Conservation (phyloP, 2,329 filamentous ascomycete genomes). For the Ceratocystis variospora region DNA sequence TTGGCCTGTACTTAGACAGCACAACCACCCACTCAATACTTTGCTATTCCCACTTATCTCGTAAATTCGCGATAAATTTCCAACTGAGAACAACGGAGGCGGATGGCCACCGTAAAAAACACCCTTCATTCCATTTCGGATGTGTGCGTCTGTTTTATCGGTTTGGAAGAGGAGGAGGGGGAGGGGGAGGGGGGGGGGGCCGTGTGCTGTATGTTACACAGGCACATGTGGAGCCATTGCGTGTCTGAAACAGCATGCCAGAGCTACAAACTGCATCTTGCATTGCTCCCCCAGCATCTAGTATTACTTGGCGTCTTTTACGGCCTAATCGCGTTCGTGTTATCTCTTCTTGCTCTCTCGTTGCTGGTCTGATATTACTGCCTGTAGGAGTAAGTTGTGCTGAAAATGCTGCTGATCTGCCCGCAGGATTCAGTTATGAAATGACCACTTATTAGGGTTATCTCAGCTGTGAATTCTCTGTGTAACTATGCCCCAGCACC, state of each 20-base stretch:
- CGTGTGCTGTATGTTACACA: not conserved
- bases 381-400: not conserved
- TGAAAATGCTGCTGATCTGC: not conserved
- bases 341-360: not conserved
- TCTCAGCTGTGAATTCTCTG: not conserved
- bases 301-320: not conserved
- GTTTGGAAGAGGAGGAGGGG: not conserved
- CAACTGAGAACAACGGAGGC: not conserved
- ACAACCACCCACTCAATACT: not conserved
- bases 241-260: not conserved
- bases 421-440: not conserved
- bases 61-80: not conserved
- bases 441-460: not conserved
- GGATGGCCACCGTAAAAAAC: not conserved
- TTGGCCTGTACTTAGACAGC: not conserved
- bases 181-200: not conserved
- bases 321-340: too few relatives aligned
- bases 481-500: not conserved
- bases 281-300: not conserved
- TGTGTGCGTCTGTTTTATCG: conserved; percentile 1
- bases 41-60: not conserved
- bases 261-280: not conserved
- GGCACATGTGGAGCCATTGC: not conserved
- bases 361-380: not conserved
- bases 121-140: conserved; percentile 4